These are phyloP conservation scores for Aspergillus phoenicis DNA, from an alignment of 2,329 filamentous ascomycete species.

Conservation along the genomic window DNA sequence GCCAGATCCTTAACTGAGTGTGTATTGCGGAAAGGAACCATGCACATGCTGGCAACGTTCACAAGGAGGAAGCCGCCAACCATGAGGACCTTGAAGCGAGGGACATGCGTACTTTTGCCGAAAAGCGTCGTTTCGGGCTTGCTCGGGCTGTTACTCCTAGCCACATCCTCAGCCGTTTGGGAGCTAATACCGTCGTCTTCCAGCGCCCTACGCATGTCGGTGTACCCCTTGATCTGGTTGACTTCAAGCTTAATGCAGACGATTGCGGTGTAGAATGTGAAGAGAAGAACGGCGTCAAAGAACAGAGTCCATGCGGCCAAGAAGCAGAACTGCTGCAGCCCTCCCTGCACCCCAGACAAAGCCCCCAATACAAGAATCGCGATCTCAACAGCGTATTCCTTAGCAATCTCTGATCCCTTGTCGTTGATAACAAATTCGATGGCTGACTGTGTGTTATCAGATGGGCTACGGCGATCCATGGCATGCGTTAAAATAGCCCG, in stretches of 20 bases:
- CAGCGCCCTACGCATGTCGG: slow-evolving; percentile 86
- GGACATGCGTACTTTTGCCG: slow-evolving; percentile 82
- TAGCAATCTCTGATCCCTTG: slow-evolving; percentile 88
- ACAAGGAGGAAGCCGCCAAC: slow-evolving; percentile 87
- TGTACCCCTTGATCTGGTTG: slow-evolving; percentile 60
- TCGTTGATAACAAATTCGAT: slow-evolving; percentile 88
- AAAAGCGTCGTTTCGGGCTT: slow-evolving; percentile 65
- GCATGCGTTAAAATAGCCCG: slow-evolving; percentile 89
- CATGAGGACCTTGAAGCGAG: slow-evolving; percentile 98
- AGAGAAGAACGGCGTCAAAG: slow-evolving; percentile 91
- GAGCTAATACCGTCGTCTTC: slow-evolving; percentile 94
- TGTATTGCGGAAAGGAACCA: slow-evolving; percentile 79
- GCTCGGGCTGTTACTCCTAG: slow-evolving; percentile 84
- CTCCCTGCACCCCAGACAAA: slow-evolving; percentile 91
- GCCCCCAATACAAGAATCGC: slow-evolving; percentile 80
- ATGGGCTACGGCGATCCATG: slow-evolving; percentile 64
- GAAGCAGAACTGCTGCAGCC: slow-evolving; percentile 97
- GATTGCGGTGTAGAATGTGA: slow-evolving; percentile 97
- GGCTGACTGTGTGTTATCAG: slow-evolving; percentile 72
- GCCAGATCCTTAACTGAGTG: slow-evolving; percentile 47
- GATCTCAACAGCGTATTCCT: slow-evolving; percentile 94
- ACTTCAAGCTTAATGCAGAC: slow-evolving; percentile 77
- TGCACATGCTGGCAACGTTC: slow-evolving; percentile 86
- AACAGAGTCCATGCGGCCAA: slow-evolving; percentile 94
- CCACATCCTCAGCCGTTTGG: slow-evolving; percentile 89